Evolutionary conservation across 192 early-diverging fungal species (phyloP), one percentile per base, ranked within the genome.

Genomic region (Gryganskiella cystojenkinii): DNA sequence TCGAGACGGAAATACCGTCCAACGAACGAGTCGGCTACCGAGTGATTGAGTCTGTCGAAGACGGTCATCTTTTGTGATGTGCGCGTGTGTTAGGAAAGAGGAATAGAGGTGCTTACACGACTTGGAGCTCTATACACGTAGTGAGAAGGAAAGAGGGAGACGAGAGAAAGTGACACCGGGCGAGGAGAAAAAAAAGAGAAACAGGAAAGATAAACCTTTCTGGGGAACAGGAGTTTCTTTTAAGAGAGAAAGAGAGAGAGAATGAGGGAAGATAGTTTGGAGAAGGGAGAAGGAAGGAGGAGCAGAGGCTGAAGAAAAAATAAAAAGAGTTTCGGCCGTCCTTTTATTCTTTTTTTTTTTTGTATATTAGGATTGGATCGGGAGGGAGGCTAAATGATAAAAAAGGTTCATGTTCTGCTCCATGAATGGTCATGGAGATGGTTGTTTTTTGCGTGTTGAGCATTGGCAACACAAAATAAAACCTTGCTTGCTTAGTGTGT

Each of bases 1-100:
- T 76, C 59, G 57, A 73, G 46, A 82, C 83, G 33, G 84, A 89
- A 15, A 88, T 92, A 34, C 85, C 86, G 60, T 89, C 91, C 55
- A 86, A 83, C 28, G 80, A 80, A 67, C 89, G 92, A 81, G 17
- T 56, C 52, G 17, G 74, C 74, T 0, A 78, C 66, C 3, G 10
- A 68, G 46, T 46, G 64, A 61, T 78, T 78, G 27, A 78, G 20
- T 51, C 54, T 67, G 45, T 78, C 73, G 31, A 64, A 51, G 49
- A 64, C 67, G 9, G 45, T 22, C 73, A 78, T 78, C 13, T n/a
- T 28, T 61, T 25, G 31, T 45, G 37, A 35, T 56, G 0, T 19
- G 2, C 11, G 31, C 10, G 19, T n/a, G 30, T 25, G 54, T 24
- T 54, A 24, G 54, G 33, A 15, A n/a, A 56, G 33, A 33, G 33